Percentiles rank a stretch among this genome's conserved stretches.
phyloP scores from a whole-genome alignment of 768 basidiomycete species.

The Suillus brevipes region DNA sequence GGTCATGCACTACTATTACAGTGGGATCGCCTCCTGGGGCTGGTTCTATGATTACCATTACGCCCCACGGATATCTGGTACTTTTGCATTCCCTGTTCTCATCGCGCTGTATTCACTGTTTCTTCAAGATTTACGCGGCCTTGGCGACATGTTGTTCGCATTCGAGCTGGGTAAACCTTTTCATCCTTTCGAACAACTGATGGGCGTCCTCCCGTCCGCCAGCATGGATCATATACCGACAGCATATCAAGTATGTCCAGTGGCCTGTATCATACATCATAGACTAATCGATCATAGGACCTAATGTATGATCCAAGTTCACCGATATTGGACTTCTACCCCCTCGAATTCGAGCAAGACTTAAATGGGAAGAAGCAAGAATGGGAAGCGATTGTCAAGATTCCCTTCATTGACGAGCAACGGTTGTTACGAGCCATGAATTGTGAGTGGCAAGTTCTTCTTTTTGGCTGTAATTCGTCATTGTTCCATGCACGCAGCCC shows the following conservation, averaged over 20 bases:
- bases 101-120: slow-evolving; percentile 9
- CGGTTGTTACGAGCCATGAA: slow-evolving; percentile 83
- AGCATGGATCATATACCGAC: slow-evolving; percentile 85
- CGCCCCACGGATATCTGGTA: slow-evolving; percentile 94
- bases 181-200: slow-evolving; percentile 91
- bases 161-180: slow-evolving; percentile 91
- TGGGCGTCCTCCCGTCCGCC: slow-evolving; percentile 94
- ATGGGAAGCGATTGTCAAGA: slow-evolving; percentile 99
- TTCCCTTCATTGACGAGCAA: slow-evolving; percentile 90
- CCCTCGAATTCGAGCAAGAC: slow-evolving; percentile 86
- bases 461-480: slow-evolving; percentile 2
- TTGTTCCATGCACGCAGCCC: slow-evolving; percentile 44
- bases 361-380: slow-evolving; percentile 98
- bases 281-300: slow-evolving; percentile 50
- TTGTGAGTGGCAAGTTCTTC: slow-evolving; percentile 42
- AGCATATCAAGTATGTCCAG: slow-evolving; percentile 70
- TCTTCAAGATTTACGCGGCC: slow-evolving; percentile 50
- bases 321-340: slow-evolving; percentile 93
- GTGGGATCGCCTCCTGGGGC: slow-evolving; percentile 95
- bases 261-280: slow-evolving; percentile 2
- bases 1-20: slow-evolving; percentile 99
- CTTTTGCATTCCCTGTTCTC: slow-evolving; percentile 16
- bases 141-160: slow-evolving; percentile 80
- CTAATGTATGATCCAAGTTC: slow-evolving; percentile 86
- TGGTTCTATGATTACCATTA: slow-evolving; percentile 99